Percentiles rank a stretch among this genome's conserved stretches.
phyloP scores from a whole-genome alignment of 176 grass and related monocot genomes.

The Themeda triandra region DNA sequence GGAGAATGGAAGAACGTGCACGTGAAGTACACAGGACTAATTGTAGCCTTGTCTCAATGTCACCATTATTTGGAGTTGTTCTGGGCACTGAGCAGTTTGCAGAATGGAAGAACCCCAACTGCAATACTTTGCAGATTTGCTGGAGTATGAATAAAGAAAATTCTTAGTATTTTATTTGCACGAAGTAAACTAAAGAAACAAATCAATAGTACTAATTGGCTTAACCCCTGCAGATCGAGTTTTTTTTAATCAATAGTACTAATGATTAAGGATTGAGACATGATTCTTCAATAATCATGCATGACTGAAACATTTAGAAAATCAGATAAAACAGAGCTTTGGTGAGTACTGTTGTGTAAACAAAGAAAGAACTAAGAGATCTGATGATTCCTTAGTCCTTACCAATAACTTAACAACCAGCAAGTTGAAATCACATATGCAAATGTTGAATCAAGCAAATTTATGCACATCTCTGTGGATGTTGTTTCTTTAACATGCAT shows the following conservation, averaged over 20 bases:
- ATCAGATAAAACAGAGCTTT: background rate
- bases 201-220: background rate
- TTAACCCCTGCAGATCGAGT: too few relatives aligned
- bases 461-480: background rate
- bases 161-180: background rate
- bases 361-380: background rate
- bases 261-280: background rate
- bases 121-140: background rate
- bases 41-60: background rate
- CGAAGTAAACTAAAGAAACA: background rate
- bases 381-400: background rate
- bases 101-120: background rate
- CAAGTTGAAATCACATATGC: background rate
- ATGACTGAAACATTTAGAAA: too few relatives aligned
- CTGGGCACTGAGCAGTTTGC: background rate
- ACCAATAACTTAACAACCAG: background rate
- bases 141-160: background rate
- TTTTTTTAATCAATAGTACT: background rate
- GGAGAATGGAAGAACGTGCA: background rate
- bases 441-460: background rate
- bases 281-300: too few relatives aligned
- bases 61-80: background rate
- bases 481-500: background rate
- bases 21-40: background rate
- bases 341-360: background rate